Evolutionary conservation across 2,329 filamentous ascomycete species (phyloP).

Genomic region (Anthostomella pinea): DNA sequence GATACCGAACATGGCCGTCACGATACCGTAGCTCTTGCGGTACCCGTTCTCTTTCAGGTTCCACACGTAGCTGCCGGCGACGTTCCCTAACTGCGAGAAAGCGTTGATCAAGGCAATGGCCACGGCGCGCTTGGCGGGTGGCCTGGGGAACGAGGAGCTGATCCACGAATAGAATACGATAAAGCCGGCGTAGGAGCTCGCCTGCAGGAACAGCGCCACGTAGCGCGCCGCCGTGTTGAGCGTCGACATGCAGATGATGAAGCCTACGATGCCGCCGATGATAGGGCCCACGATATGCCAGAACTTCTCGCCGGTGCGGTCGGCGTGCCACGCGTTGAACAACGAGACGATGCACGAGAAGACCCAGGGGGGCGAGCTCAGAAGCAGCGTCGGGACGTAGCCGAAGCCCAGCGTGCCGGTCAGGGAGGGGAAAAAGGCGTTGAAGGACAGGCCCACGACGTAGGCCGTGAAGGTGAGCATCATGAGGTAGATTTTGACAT

Average conservation of each 20-base stretch:
- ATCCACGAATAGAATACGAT: slow-evolving; percentile 61
- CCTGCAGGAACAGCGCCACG: slow-evolving; percentile 58
- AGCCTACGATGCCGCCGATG: slow-evolving; percentile 51
- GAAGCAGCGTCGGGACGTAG: slow-evolving; percentile 51
- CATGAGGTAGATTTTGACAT: slow-evolving; percentile 62
- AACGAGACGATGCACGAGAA: slow-evolving; percentile 58
- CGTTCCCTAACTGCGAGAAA: slow-evolving; percentile 55
- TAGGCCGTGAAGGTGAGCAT: slow-evolving; percentile 61
- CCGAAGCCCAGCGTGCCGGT: slow-evolving; percentile 52
- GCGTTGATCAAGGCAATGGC: slow-evolving; percentile 61
- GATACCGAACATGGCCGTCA: slow-evolving; percentile 61
- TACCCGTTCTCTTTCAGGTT: slow-evolving; percentile 56
- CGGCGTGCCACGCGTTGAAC: slow-evolving; percentile 53
- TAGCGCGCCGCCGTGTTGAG: slow-evolving; percentile 55
- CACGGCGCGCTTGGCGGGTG: slow-evolving; percentile 59
- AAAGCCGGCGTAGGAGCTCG: slow-evolving; percentile 55
- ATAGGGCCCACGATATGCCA: slow-evolving; percentile 57
- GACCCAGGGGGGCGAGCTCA: slow-evolving; percentile 57
- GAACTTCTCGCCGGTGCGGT: slow-evolving; percentile 55
- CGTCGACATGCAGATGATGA: slow-evolving; percentile 59
- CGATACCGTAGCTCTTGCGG: slow-evolving; percentile 63
- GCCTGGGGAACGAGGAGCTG: slow-evolving; percentile 54
- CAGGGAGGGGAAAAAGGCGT: slow-evolving; percentile 56
- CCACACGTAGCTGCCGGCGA: slow-evolving; percentile 64
- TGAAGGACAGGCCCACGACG: slow-evolving; percentile 56